Evolutionary conservation across 371 early-diverging fungal genomes (phyloP).

Genomic region (Coemansia sp.): DNA sequence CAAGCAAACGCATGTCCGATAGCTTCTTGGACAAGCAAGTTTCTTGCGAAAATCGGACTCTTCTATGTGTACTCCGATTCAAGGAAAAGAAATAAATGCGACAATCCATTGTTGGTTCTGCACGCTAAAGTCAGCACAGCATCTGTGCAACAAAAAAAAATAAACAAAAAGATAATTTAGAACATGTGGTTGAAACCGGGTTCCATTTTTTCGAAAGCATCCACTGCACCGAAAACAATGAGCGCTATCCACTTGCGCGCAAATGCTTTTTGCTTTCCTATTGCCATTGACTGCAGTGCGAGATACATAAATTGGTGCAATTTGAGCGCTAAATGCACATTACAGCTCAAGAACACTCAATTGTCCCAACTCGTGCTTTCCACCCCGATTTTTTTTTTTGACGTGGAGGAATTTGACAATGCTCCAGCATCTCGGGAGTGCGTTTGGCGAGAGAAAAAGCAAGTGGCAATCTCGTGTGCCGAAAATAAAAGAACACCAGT

Average conservation of each 20-base stretch:
- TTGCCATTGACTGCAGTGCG: conserved; percentile 6
- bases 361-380: background rate
- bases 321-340: background rate
- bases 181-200: background rate
- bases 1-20: background rate
- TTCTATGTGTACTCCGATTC: background rate
- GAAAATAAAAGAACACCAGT: background rate
- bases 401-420: too few species aligned
- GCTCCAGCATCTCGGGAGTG: background rate
- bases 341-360: background rate
- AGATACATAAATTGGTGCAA: conserved; percentile 8
- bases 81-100: background rate
- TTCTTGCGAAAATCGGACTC: background rate
- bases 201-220: background rate
- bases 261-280: background rate
- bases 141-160: background rate
- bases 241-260: too few species aligned
- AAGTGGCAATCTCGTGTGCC: background rate
- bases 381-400: background rate
- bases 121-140: background rate
- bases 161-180: background rate
- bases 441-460: background rate
- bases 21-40: background rate
- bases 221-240: too few species aligned
- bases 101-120: background rate